Evolutionary conservation across 805 yeast genomes (phyloP).

Genomic region (Wickerhamiella cacticola): DNA sequence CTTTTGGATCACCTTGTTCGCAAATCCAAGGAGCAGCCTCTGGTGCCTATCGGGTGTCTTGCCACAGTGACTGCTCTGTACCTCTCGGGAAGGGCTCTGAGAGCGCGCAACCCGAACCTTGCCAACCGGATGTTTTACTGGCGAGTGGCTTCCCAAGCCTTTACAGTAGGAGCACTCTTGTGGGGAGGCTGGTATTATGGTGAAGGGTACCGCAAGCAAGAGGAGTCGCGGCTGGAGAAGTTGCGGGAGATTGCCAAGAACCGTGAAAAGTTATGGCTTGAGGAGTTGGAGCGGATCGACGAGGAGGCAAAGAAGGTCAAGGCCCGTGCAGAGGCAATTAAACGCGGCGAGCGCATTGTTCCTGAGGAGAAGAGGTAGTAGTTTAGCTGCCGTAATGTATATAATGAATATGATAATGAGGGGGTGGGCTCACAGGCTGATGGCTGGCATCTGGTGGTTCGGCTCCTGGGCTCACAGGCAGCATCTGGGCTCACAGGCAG

Average conservation of each 20-base stretch:
- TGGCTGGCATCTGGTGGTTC: too few relatives aligned
- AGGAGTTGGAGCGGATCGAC: conserved; percentile 73
- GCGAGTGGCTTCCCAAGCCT: conserved; percentile 79
- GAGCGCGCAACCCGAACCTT: conserved; percentile 54
- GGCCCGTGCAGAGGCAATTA: conserved; percentile 18
- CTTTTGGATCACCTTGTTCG: conserved; percentile 22
- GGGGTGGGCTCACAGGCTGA: too few relatives aligned
- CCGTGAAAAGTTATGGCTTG: conserved; percentile 81
- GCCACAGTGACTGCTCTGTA: conserved; percentile 72
- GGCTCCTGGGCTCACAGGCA: too few relatives aligned
- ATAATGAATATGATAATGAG: background rate
- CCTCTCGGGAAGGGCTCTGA: conserved; percentile 64
- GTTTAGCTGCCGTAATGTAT: background rate
- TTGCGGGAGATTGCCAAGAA: conserved; percentile 67
- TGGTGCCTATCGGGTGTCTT: conserved; percentile 72
- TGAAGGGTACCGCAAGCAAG: conserved; percentile 40
- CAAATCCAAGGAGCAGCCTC: conserved; percentile 71
- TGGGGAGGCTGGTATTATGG: conserved; percentile 52
- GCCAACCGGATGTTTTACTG: conserved; percentile 84
- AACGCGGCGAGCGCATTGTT: conserved; percentile 1
- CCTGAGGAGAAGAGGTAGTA: background rate
- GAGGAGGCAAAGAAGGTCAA: conserved; percentile 31
- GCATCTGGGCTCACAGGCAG: too few relatives aligned
- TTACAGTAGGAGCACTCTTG: conserved; percentile 69
- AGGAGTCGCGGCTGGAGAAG: conserved; percentile 41